Base-by-base conservation (phyloP, 2,329 filamentous ascomycete genomes). In the Talaromyces atroroseus region DNA sequence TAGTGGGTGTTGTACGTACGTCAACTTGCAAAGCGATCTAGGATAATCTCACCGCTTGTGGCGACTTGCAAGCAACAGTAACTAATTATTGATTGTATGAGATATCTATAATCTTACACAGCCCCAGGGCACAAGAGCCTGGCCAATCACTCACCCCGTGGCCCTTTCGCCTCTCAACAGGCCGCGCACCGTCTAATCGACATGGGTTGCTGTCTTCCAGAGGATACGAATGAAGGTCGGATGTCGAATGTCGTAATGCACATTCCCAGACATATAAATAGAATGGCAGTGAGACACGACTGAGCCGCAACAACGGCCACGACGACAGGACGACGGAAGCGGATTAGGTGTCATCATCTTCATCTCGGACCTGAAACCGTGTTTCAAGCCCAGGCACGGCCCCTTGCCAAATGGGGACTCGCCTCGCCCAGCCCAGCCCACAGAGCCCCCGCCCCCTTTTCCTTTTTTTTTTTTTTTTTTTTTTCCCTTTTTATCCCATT, bases 291-390 rank as follows among this genome's bases (percentile, higher is more conserved):
- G 36, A 40, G n/a, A 40, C 36, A 40, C 36, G 16, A 38, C 7
- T 2, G 36, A 40, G 40, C 40, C 40, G 40, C 18, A 44, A 42
- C n/a, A 16, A 3, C 12, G 14, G 8, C 32, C 11, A 36, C 12
- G 16, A 36, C 32, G 26, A 5, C 26, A 8, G 5, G 5, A 8
- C 12, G 14, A 40, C 36, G 36, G 5, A 48, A 54, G 32, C 24
- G 20, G 47, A 12, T 21, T 16, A 45, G 52, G 45, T 36, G 46
- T 45, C 45, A 45, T 49, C 34, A 16, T n/a, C n/a, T n/a, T n/a
- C n/a, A n/a, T n/a, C n/a, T n/a, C 36, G 34, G 53, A 45, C 48
- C 53, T 56, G 53, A 56, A 56, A 56, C 53, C 47, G 47, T 56
- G 53, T 56, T 56, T 56, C 53, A 56, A 49, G 34, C 46, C 46